Evolutionary conservation across 345 rosid genomes (phyloP).

Genomic region (Combretum micranthum): DNA sequence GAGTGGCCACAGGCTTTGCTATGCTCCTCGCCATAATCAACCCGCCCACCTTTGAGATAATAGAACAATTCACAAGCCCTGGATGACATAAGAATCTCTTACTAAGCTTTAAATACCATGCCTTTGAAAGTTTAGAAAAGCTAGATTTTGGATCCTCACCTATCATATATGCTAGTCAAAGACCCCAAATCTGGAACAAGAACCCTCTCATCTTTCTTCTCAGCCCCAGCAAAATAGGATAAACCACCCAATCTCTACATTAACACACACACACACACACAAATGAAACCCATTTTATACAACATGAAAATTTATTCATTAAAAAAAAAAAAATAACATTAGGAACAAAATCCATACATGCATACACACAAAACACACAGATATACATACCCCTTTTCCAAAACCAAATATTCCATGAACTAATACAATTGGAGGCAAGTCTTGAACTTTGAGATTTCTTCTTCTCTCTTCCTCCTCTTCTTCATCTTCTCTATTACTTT

Average conservation of each 20-base stretch:
- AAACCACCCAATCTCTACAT: constrained; percentile 73
- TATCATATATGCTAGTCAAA: constrained; percentile 78
- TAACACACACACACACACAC: constrained; percentile 8
- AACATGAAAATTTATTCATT: neutral
- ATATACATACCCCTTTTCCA: constrained; percentile 75
- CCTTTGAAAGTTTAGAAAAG: neutral
- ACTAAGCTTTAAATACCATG: neutral
- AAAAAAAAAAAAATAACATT: neutral
- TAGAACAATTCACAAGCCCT: constrained; percentile 97
- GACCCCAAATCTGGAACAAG: constrained; percentile 98
- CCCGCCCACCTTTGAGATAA: constrained; percentile 86
- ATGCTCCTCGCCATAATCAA: constrained; percentile 95
- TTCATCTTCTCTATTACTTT: neutral
- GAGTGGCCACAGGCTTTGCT: constrained; percentile 89
- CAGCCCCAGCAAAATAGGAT: constrained; percentile 98
- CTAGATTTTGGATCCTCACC: constrained; percentile 29
- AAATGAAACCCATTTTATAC: neutral
- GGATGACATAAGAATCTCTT: constrained; percentile 13
- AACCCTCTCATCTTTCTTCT: constrained; percentile 93
- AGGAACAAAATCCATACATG: neutral
- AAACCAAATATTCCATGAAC: constrained; percentile 99
- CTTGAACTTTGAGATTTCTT: constrained; percentile 16
- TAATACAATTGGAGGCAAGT: constrained; percentile 79
- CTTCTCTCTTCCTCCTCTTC: constrained; percentile 25
- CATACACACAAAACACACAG: neutral